phyloP scores from a whole-genome alignment of 108 stramenopile genomes.

The Schizochytrium sp. region DNA sequence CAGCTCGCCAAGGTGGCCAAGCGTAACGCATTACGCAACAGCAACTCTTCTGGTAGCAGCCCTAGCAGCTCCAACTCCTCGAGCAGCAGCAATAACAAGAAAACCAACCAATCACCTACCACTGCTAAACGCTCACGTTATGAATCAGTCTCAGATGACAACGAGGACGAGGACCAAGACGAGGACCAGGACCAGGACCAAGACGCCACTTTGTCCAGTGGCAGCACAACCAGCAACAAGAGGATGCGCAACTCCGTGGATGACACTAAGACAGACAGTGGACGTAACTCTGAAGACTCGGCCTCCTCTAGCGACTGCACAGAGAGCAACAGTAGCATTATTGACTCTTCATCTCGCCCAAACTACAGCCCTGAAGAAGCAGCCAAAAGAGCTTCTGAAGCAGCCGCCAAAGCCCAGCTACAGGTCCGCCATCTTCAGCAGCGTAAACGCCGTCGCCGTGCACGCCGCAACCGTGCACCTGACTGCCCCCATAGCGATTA shows the following conservation, averaged over 20 bases:
- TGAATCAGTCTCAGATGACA: neutral
- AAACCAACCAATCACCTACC: no score
- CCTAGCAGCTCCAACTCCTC: neutral
- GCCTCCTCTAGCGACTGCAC: conserved; percentile 43
- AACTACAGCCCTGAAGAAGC: neutral
- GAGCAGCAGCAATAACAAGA: neutral
- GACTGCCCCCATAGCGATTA: conserved; percentile 44
- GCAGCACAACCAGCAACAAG: neutral
- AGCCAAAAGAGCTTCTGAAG: neutral
- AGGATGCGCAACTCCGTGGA: neutral
- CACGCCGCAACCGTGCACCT: neutral
- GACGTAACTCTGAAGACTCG: neutral
- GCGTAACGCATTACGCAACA: neutral
- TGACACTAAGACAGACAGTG: neutral
- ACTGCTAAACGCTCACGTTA: no score
- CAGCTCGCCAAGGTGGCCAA: neutral
- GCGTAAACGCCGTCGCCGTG: neutral
- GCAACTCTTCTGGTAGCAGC: no score
- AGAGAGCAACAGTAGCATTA: conserved; percentile 18
- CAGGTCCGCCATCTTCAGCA: conserved; percentile 41
- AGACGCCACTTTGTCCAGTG: neutral
- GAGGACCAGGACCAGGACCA: neutral
- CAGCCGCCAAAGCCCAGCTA: neutral
- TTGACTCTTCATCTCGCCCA: neutral
- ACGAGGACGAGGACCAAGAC: neutral